phyloP scores from a whole-genome alignment of 2,329 filamentous ascomycete genomes.

The Colletotrichum salicis region DNA sequence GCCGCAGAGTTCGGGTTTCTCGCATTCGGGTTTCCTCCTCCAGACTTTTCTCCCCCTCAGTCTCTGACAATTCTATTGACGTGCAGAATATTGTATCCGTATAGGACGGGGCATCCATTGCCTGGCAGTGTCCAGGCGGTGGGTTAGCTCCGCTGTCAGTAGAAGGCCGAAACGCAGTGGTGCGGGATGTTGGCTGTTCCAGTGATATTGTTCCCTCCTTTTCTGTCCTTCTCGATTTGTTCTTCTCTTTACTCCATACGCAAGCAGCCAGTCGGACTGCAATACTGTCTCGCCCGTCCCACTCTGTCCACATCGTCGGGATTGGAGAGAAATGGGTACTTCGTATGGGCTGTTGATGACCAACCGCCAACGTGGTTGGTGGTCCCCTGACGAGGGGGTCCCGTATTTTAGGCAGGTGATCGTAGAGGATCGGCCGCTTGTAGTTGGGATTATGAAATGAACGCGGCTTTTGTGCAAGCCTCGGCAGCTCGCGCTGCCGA shows the following conservation, averaged over 20 bases:
- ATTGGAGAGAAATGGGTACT: constrained; percentile 23
- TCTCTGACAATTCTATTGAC: background rate
- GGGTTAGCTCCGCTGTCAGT: constrained; percentile 9
- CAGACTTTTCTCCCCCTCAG: background rate
- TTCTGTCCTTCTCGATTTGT: constrained; percentile 14
- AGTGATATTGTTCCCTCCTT: background rate
- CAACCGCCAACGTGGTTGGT: constrained; percentile 31
- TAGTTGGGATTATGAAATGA: constrained; percentile 18
- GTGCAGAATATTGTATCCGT: background rate
- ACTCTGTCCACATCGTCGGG: constrained; percentile 34
- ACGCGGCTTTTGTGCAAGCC: constrained; percentile 29
- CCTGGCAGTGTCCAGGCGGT: background rate
- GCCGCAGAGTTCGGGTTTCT: constrained; percentile 1
- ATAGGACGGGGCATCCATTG: background rate
- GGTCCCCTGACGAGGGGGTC: constrained; percentile 17
- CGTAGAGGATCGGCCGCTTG: constrained; percentile 22
- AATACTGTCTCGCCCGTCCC: constrained; percentile 17
- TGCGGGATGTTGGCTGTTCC: background rate
- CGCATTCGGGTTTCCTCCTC: constrained; percentile 1
- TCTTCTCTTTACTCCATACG: constrained; percentile 7
- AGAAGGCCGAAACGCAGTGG: background rate
- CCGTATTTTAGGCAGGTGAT: constrained; percentile 32
- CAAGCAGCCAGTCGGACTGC: constrained; percentile 32
- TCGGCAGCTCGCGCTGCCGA: constrained; percentile 29
- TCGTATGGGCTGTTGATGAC: constrained; percentile 13